Conservation (phyloP, 2,329 filamentous ascomycete species). For the Clathrospora elynae region DNA sequence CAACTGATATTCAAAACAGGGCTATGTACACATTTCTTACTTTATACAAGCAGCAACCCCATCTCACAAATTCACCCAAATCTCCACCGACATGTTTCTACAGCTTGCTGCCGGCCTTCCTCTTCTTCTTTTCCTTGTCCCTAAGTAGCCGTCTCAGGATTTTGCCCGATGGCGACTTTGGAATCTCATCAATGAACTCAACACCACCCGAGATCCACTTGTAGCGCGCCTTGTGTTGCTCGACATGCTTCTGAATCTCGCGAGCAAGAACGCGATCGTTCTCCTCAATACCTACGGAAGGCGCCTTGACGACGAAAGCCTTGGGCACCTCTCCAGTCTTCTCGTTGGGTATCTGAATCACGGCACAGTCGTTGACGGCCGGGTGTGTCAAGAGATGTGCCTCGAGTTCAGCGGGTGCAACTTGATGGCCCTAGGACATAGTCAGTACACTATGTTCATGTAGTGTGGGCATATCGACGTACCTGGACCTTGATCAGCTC, state of each 20-base stretch:
- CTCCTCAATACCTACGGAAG: constrained; percentile 58
- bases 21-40: too few species aligned
- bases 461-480: constrained; percentile 19
- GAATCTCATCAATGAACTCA: constrained; percentile 56
- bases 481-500: constrained; percentile 81
- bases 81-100: too few species aligned
- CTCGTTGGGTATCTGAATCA: constrained; percentile 73
- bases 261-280: constrained; percentile 55
- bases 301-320: constrained; percentile 66
- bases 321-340: constrained; percentile 66
- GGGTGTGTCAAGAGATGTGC: constrained; percentile 77
- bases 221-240: constrained; percentile 65
- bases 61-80: too few species aligned
- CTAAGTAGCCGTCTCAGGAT: constrained; percentile 68
- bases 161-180: constrained; percentile 67
- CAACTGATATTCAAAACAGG: too few species aligned
- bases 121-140: constrained; percentile 73
- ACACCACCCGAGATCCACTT: constrained; percentile 68
- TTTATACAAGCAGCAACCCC: too few species aligned
- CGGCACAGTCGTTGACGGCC: constrained; percentile 75
- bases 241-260: constrained; percentile 63
- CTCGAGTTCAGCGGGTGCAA: constrained; percentile 82
- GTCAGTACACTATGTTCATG: neutral
- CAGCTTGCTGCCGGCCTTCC: constrained; percentile 69
- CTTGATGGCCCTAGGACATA: constrained; percentile 69